Percentiles rank a stretch among this genome's conserved stretches.
phyloP scores from a whole-genome alignment of 2,329 filamentous ascomycete genomes.

The Pestalotiopsis sp. region DNA sequence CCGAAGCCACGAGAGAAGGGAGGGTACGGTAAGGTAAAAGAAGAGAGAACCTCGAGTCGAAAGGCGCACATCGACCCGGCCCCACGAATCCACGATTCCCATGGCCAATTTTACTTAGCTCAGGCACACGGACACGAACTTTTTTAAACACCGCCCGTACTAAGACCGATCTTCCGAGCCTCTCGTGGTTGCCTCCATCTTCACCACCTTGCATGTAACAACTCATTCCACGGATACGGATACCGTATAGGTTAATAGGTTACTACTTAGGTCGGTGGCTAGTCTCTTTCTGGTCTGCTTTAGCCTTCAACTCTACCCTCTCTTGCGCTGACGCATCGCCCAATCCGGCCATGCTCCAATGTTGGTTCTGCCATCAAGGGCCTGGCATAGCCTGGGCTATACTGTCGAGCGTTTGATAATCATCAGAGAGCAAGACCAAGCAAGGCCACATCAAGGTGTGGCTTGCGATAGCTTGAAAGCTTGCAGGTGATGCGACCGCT shows the following conservation, averaged over 20 bases:
- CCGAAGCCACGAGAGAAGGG: background rate
- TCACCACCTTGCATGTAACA: background rate
- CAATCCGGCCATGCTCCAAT: background rate
- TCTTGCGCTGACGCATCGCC: background rate
- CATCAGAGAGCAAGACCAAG: background rate
- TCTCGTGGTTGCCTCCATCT: background rate
- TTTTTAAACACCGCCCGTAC: background rate
- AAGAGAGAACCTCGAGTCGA: background rate
- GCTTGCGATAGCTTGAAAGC: background rate
- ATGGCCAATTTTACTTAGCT: constrained; percentile 5
- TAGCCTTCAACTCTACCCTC: background rate
- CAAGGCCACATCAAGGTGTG: constrained; percentile 4
- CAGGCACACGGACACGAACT: background rate
- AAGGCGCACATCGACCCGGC: background rate
- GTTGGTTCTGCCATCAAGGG: background rate
- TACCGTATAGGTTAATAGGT: background rate
- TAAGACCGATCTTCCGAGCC: background rate
- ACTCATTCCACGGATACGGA: background rate
- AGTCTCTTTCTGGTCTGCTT: background rate
- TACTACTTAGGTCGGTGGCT: background rate
- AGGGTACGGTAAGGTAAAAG: background rate
- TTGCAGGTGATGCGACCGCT: background rate
- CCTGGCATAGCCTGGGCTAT: background rate
- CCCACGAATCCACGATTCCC: constrained; percentile 6
- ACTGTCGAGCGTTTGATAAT: background rate